phyloP scores from a whole-genome alignment of 257 asterid species.

The Gentiana straminea region DNA sequence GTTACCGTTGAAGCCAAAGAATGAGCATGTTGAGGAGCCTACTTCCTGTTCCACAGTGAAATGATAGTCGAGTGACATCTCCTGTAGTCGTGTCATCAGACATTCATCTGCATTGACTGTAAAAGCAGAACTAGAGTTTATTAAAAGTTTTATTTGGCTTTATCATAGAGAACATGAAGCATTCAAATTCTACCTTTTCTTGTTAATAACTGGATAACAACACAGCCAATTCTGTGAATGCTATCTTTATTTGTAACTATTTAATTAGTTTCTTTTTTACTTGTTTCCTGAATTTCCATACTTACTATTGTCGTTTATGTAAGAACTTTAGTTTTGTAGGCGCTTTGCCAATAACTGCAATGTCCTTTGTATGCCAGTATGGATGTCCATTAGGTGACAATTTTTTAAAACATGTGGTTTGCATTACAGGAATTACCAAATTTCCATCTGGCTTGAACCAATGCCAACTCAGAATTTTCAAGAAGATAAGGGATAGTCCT shows the following conservation, averaged over 20 bases:
- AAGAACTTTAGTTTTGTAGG: no score
- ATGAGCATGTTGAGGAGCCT: constrained; percentile 65
- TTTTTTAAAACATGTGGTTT: no score
- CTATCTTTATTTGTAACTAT: no score
- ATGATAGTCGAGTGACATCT: constrained; percentile 66
- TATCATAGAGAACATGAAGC: background rate
- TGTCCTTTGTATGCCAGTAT: no score
- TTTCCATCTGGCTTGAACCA: constrained; percentile 98
- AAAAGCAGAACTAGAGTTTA: constrained; percentile 10
- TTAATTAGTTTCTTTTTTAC: no score
- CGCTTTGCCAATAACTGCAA: no score
- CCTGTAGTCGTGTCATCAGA: constrained; percentile 67
- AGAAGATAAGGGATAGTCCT: constrained; percentile 77
- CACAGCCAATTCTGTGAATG: background rate
- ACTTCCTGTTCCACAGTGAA: constrained; percentile 73
- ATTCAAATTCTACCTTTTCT: background rate
- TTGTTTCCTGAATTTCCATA: background rate
- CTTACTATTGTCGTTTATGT: background rate
- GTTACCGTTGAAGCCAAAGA: constrained; percentile 63
- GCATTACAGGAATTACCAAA: constrained; percentile 42
- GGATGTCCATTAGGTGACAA: no score
- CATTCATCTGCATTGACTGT: constrained; percentile 72
- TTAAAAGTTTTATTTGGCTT: background rate
- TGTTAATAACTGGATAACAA: background rate
- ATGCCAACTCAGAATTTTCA: constrained; percentile 67